phyloP scores from a whole-genome alignment of 1,284 basidiomycete species.

The Malassezia furfur region DNA sequence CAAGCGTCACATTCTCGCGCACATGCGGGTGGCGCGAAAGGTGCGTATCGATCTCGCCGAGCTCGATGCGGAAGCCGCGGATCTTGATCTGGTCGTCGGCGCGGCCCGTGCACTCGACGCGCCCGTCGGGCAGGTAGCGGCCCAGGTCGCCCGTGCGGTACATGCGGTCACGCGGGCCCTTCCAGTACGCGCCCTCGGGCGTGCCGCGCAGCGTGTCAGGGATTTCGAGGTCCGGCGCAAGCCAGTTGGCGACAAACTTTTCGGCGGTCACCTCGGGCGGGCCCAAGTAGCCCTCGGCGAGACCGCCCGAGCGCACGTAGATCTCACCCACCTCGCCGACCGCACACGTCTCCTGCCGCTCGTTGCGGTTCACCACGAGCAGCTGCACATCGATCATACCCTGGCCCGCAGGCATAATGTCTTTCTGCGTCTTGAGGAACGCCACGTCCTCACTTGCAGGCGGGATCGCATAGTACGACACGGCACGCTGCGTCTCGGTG shows the following conservation, averaged over 20 bases:
- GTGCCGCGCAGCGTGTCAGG: slow-evolving; percentile 36
- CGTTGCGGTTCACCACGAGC: slow-evolving; percentile 87
- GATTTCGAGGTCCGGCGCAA: slow-evolving; percentile 33
- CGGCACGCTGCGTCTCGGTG: slow-evolving; percentile 96
- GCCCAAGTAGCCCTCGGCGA: slow-evolving; percentile 92
- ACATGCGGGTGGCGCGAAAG: slow-evolving; percentile 86
- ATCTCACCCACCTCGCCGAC: slow-evolving; percentile 98
- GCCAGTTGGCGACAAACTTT: slow-evolving; percentile 48
- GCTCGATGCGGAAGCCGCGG: slow-evolving; percentile 95
- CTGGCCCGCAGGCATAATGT: slow-evolving; percentile 93
- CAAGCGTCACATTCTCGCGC: slow-evolving; percentile 91
- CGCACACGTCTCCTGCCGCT: slow-evolving; percentile 76
- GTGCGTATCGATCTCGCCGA: slow-evolving; percentile 96
- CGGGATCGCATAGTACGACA: slow-evolving; percentile 92
- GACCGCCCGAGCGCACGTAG: slow-evolving; percentile 88
- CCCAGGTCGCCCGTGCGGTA: slow-evolving; percentile 95
- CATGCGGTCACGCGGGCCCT: slow-evolving; percentile 95
- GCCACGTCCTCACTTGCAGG: slow-evolving; percentile 72
- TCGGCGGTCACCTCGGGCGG: slow-evolving; percentile 65
- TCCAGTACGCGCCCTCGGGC: slow-evolving; percentile 57
- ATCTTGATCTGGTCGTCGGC: slow-evolving; percentile 99
- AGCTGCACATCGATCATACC: slow-evolving; percentile 98
- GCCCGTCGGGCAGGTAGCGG: slow-evolving; percentile 82
- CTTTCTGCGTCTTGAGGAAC: slow-evolving; percentile 89
- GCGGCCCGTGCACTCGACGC: slow-evolving; percentile 91